Percentiles rank a stretch among this genome's conserved stretches.
Evolutionary conservation across 257 asterid genomes (phyloP).

Genomic region (Ligustrum vulgare): DNA sequence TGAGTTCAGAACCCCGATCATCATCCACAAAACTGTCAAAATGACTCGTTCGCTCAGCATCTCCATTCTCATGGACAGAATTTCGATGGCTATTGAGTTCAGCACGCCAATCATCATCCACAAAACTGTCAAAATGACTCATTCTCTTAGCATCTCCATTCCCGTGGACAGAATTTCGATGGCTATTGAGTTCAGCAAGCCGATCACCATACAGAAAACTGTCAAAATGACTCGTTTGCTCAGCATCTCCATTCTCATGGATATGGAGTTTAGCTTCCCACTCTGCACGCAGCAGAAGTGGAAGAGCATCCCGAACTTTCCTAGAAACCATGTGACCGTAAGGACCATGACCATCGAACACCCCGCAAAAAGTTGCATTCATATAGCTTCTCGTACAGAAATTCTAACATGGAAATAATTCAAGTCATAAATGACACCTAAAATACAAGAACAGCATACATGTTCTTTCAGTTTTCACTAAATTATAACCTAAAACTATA

Average conservation of each 20-base stretch:
- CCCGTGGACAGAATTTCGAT: slow-evolving; percentile 34
- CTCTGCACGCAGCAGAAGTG: neutral
- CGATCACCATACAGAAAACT: slow-evolving; percentile 28
- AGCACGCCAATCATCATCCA: slow-evolving; percentile 37
- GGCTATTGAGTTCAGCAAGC: slow-evolving; percentile 42
- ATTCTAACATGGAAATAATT: slow-evolving; percentile 44
- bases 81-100: slow-evolving; percentile 36
- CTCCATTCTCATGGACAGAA: slow-evolving; percentile 38
- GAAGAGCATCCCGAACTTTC: slow-evolving; percentile 57
- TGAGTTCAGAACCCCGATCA: slow-evolving; percentile 24
- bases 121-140: slow-evolving; percentile 27
- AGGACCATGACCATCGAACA: slow-evolving; percentile 96
- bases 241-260: slow-evolving; percentile 39
- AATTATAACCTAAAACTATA: neutral
- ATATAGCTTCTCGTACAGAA: slow-evolving; percentile 49
- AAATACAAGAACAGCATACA: slow-evolving; percentile 27
- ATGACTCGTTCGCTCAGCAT: slow-evolving; percentile 45
- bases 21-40: neutral
- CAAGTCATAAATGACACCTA: slow-evolving; percentile 67
- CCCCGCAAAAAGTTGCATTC: slow-evolving; percentile 74
- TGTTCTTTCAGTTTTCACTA: slow-evolving; percentile 30
- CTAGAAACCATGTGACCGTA: slow-evolving; percentile 93
- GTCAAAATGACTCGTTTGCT: slow-evolving; percentile 44
- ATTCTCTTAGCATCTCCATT: slow-evolving; percentile 47
- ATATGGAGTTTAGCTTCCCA: slow-evolving; percentile 29